Percentiles rank a stretch among this genome's conserved stretches.
These are phyloP conservation scores for Gaertneriomyces sp. DNA, from an alignment of 192 early-diverging fungal species.

Conservation along the genomic window DNA sequence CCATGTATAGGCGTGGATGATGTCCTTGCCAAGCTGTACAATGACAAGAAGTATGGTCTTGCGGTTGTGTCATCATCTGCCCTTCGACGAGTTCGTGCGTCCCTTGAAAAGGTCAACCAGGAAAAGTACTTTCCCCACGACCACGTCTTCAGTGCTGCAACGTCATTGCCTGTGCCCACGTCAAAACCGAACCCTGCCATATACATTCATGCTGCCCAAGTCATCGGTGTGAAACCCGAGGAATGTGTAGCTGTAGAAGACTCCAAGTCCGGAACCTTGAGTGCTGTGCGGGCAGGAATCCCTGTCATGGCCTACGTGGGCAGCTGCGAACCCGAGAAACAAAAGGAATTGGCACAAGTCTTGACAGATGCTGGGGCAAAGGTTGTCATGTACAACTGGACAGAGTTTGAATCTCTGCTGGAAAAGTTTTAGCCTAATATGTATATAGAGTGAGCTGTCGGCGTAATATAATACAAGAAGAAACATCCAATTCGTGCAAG, in stretches of 20 bases:
- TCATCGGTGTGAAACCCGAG: background rate
- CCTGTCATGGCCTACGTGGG: constrained; percentile 13
- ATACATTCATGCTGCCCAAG: constrained; percentile 10
- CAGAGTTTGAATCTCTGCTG: constrained; percentile 4
- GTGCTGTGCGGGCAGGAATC: constrained; percentile 14
- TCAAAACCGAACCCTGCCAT: constrained; percentile 19
- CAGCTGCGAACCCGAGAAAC: background rate
- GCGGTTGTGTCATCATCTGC: constrained; percentile 19
- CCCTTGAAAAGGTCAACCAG: background rate
- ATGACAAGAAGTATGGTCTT: constrained; percentile 4
- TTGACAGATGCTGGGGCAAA: constrained; percentile 9
- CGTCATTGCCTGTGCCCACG: constrained; percentile 4
- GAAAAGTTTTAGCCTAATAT: background rate
- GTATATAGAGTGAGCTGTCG: too few relatives aligned
- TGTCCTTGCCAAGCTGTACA: constrained; percentile 8
- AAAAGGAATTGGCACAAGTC: background rate
- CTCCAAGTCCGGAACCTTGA: background rate
- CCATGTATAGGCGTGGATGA: constrained; percentile 8
- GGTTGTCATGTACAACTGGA: constrained; percentile 3
- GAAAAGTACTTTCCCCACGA: background rate
- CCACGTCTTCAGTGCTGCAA: constrained; percentile 17
- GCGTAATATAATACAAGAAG: too few relatives aligned
- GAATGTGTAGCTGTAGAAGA: constrained; percentile 17
- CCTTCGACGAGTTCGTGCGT: constrained; percentile 6
- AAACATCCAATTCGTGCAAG: too few relatives aligned